Conservation (phyloP, 208 protist genomes). For the Trichomonas vaginalis region DNA sequence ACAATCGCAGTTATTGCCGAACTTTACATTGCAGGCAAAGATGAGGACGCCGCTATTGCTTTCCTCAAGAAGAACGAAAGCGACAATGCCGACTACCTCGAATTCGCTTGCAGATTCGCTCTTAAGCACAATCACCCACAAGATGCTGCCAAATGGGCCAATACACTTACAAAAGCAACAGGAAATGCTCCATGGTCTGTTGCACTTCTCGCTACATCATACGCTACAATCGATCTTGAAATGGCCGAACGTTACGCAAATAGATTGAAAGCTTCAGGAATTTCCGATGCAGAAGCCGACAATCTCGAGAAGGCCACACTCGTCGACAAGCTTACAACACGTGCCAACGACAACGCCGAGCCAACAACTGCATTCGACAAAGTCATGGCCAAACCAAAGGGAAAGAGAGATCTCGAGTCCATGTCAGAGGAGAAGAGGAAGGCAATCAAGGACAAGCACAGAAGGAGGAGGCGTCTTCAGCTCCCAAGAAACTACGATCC, state of each 20-base stretch:
- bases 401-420: background rate
- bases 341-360: background rate
- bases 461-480: background rate
- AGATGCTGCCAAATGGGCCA: background rate
- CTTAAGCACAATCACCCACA: background rate
- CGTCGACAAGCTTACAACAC: background rate
- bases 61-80: background rate
- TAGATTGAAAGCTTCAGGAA: background rate
- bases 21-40: background rate
- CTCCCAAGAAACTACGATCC: background rate
- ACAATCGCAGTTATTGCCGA: background rate
- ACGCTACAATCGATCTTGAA: background rate
- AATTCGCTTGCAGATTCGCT: background rate
- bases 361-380: background rate
- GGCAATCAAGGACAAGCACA: background rate
- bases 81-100: background rate
- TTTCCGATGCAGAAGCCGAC: background rate
- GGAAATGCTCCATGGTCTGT: background rate
- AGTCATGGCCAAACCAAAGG: background rate
- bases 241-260: background rate
- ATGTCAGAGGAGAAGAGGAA: background rate
- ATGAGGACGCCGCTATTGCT: background rate
- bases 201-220: background rate
- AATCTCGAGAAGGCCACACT: background rate
- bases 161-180: background rate